phyloP scores from a whole-genome alignment of 768 basidiomycete species.

The Termitomyces sp. region DNA sequence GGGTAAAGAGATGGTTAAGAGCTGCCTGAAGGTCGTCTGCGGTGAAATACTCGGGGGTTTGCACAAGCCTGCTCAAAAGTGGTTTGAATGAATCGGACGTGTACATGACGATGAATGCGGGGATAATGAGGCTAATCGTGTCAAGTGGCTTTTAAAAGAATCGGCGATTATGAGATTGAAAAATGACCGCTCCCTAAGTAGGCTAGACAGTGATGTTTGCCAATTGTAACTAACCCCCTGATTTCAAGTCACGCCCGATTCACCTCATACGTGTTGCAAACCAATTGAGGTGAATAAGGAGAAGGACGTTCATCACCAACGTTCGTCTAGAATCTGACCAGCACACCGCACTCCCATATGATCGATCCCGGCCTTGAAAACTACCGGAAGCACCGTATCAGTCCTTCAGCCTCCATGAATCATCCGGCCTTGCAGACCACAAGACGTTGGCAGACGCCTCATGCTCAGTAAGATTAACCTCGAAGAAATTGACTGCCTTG shows the following conservation, averaged over 20 bases:
- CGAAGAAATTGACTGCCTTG: background rate
- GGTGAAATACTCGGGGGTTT: conserved; percentile 80
- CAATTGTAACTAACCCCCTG: too few species aligned
- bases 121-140: background rate
- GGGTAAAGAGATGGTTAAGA: conserved; percentile 72
- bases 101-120: conserved; percentile 19
- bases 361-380: background rate
- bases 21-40: conserved; percentile 69
- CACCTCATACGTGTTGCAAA: background rate
- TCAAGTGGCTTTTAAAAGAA: conserved; percentile 6
- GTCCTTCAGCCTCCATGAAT: too few species aligned
- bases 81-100: conserved; percentile 62
- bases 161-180: background rate
- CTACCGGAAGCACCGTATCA: background rate
- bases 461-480: background rate
- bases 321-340: background rate
- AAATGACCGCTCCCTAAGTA: background rate
- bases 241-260: too few species aligned
- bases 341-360: background rate
- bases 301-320: too few species aligned
- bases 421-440: background rate
- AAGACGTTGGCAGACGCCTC: background rate
- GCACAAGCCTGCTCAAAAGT: conserved; percentile 72
- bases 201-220: background rate
- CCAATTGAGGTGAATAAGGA: background rate